Evolutionary conservation across 495 filamentous ascomycete genomes (phyloP).

Genomic region (Glutinoglossum americanum): DNA sequence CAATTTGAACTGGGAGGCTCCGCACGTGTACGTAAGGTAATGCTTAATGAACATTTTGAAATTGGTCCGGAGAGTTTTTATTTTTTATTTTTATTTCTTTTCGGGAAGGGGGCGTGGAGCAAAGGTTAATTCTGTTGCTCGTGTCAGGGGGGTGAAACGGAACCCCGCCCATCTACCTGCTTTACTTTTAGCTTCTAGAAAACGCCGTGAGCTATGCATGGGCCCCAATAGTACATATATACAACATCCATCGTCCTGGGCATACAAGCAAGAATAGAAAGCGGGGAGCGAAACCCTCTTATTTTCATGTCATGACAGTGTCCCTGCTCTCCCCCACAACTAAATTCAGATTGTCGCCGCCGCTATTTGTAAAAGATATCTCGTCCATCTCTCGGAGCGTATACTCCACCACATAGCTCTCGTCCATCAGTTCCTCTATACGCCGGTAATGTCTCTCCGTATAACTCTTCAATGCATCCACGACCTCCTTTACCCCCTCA

Average conservation of each 20-base stretch:
- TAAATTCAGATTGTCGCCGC: conserved; percentile 19
- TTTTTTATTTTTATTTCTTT: too few species aligned
- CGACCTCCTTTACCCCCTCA: conserved; percentile 53
- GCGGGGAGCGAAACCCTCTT: neutral
- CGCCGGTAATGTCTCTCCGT: conserved; percentile 80
- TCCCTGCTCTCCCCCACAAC: conserved; percentile 12
- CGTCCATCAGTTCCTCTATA: conserved; percentile 74
- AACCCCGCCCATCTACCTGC: too few species aligned
- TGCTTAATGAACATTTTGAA: too few species aligned
- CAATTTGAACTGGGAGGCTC: too few species aligned
- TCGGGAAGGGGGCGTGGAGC: neutral
- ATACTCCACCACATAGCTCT: conserved; percentile 86
- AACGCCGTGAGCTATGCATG: neutral
- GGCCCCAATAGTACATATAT: too few species aligned
- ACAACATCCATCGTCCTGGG: too few species aligned
- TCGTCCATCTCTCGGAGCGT: conserved; percentile 85
- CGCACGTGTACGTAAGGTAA: too few species aligned
- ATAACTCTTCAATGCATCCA: conserved; percentile 65
- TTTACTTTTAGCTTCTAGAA: too few species aligned
- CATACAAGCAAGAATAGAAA: too few species aligned
- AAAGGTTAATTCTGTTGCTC: too few species aligned
- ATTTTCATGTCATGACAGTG: neutral
- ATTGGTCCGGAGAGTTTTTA: neutral
- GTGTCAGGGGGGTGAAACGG: too few species aligned
- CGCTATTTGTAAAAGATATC: conserved; percentile 24